phyloP scores from a whole-genome alignment of 306 rosid species.

The Lathyrus aphaca region DNA sequence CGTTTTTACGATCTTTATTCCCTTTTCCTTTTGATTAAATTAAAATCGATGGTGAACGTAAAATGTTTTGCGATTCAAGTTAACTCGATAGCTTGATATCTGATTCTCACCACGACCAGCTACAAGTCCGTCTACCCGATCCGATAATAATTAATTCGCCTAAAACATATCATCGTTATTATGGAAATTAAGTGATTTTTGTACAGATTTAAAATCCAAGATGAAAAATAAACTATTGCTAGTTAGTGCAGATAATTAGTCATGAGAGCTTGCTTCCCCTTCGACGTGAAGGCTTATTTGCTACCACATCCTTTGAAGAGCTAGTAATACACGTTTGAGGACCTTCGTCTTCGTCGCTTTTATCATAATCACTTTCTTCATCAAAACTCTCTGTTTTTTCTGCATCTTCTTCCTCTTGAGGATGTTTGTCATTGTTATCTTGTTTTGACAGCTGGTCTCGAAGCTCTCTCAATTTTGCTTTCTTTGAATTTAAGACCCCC shows the following conservation, averaged over 20 bases:
- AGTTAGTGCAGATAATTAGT: conserved; percentile 17
- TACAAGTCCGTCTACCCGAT: no score
- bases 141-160: no score
- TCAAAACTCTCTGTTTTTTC: conserved; percentile 81
- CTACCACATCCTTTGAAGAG: conserved; percentile 50
- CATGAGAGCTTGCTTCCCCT: conserved; percentile 48
- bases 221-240: not conserved
- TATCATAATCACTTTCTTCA: conserved; percentile 49
- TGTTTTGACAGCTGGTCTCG: conserved; percentile 60
- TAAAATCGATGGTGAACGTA: no score
- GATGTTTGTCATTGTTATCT: conserved; percentile 53
- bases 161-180: no score
- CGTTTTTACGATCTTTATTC: no score
- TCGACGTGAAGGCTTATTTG: conserved; percentile 44
- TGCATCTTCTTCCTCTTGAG: conserved; percentile 65
- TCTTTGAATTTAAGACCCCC: conserved; percentile 85
- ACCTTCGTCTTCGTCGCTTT: conserved; percentile 56
- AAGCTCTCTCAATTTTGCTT: conserved; percentile 74
- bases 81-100: no score
- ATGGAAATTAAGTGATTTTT: not conserved
- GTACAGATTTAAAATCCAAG: conserved; percentile 4
- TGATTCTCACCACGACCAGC: no score
- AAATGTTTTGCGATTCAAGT: no score
- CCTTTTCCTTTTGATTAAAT: no score
- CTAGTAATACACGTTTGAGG: conserved; percentile 36